Evolutionary conservation across 352 stramenopile genomes (phyloP).

Genomic region (Globisporangium paroecandrum): DNA sequence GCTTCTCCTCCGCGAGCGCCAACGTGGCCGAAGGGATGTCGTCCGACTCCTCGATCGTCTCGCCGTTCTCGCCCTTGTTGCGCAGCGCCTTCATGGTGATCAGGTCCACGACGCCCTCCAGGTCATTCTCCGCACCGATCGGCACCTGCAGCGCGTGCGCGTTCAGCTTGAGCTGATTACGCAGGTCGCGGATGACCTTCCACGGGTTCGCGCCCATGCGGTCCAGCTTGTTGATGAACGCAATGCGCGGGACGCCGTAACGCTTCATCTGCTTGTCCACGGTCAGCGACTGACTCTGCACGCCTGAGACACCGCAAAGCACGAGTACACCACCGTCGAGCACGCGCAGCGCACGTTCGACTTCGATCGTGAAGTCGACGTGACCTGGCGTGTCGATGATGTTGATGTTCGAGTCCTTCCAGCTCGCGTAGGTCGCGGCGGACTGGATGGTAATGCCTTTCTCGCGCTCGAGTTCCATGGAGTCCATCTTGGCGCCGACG

Average conservation of each 20-base stretch:
- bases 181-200: background rate
- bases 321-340: background rate
- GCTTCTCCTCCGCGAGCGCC: constrained; percentile 87
- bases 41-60: constrained; percentile 82
- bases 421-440: background rate
- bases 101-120: constrained; percentile 97
- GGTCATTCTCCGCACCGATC: constrained; percentile 94
- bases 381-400: background rate
- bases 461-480: background rate
- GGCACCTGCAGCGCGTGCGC: constrained; percentile 95
- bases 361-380: background rate
- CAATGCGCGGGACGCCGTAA: constrained; percentile 98
- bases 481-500: constrained; percentile 1
- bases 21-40: constrained; percentile 89
- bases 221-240: constrained; percentile 99
- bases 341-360: background rate
- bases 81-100: constrained; percentile 88
- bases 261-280: constrained; percentile 99
- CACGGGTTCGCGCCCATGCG: constrained; percentile 35
- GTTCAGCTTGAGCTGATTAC: constrained; percentile 95
- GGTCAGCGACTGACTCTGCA: constrained; percentile 98
- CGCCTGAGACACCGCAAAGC: constrained; percentile 82
- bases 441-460: background rate
- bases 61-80: constrained; percentile 91
- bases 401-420: constrained; percentile 1